phyloP scores from a whole-genome alignment of 176 grass and related monocot species.

The Carex myosuroides region DNA sequence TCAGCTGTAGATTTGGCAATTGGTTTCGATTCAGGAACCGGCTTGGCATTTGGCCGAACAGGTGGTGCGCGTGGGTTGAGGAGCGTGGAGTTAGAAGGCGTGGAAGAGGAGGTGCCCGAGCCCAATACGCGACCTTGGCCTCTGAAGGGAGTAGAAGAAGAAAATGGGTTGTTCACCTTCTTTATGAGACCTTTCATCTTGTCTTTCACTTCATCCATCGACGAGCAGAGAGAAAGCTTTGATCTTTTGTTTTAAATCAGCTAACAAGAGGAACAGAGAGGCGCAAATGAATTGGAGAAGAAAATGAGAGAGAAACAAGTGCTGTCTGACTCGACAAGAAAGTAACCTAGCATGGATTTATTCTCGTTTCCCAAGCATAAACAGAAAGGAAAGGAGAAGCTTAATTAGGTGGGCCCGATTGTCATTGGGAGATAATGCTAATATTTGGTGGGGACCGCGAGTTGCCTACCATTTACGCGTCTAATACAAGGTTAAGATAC shows the following conservation, averaged over 20 bases:
- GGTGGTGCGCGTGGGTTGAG: conserved; percentile 30
- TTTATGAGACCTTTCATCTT: conserved; percentile 93
- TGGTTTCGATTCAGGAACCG: conserved; percentile 13
- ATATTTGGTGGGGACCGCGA: background rate
- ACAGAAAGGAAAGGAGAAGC: background rate
- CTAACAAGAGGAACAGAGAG: background rate
- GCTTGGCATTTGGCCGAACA: conserved; percentile 28
- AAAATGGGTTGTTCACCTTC: conserved; percentile 77
- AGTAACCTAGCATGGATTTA: background rate
- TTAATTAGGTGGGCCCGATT: background rate
- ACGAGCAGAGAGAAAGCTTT: background rate
- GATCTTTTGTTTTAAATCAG: background rate
- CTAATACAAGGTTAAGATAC: background rate
- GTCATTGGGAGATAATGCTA: background rate
- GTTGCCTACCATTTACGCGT: background rate
- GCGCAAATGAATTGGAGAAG: conserved; percentile 20
- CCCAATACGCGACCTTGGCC: conserved; percentile 69
- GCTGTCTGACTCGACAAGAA: conserved; percentile 13
- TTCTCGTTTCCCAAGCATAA: background rate
- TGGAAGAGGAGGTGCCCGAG: conserved; percentile 18
- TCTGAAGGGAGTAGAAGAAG: conserved; percentile 51
- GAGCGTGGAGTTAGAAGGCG: conserved; percentile 16
- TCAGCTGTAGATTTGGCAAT: background rate
- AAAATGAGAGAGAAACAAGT: background rate
- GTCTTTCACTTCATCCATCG: conserved; percentile 58